Conservation (phyloP, 208 protist genomes). For the Trypanosoma rangeli region DNA sequence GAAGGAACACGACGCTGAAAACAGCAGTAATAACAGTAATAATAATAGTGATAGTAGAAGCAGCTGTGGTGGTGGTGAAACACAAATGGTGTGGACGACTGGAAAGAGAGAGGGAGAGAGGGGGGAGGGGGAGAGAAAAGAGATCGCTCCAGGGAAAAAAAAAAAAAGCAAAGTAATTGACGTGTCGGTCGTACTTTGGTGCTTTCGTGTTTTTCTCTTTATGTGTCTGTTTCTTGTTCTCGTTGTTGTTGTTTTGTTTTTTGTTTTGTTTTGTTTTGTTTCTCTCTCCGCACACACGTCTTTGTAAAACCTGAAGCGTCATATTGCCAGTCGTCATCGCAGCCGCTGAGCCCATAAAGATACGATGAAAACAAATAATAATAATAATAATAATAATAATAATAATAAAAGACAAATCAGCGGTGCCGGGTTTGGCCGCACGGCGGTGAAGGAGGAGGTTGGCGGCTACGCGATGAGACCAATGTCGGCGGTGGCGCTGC, state of each 20-base stretch:
- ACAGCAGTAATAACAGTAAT: slow-evolving; percentile 6
- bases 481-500: slow-evolving; percentile 33
- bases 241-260: too few species aligned
- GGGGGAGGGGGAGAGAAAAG: too few species aligned
- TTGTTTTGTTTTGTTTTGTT: too few species aligned
- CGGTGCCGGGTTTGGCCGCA: not conserved
- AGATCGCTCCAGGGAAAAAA: not conserved
- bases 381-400: slow-evolving; percentile 23
- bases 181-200: not conserved
- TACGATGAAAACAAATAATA: not conserved
- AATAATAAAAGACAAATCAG: slow-evolving; percentile 7
- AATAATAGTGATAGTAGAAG: slow-evolving; percentile 1
- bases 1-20: not conserved
- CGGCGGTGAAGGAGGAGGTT: not conserved
- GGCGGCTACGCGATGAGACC: slow-evolving; percentile 13
- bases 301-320: not conserved
- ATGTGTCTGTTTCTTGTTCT: too few species aligned
- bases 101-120: too few species aligned
- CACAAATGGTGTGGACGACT: not conserved
- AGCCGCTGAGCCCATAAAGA: not conserved
- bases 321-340: not conserved
- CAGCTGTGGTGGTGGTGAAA: not conserved
- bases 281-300: too few species aligned
- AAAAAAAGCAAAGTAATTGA: not conserved
- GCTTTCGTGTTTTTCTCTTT: too few species aligned